A percentile compares a stretch with the other conserved stretches of the same genome.
These are phyloP conservation scores for Aureobasidium melanogenum DNA, from an alignment of 2,329 filamentous ascomycete species.

Conservation along the genomic window DNA sequence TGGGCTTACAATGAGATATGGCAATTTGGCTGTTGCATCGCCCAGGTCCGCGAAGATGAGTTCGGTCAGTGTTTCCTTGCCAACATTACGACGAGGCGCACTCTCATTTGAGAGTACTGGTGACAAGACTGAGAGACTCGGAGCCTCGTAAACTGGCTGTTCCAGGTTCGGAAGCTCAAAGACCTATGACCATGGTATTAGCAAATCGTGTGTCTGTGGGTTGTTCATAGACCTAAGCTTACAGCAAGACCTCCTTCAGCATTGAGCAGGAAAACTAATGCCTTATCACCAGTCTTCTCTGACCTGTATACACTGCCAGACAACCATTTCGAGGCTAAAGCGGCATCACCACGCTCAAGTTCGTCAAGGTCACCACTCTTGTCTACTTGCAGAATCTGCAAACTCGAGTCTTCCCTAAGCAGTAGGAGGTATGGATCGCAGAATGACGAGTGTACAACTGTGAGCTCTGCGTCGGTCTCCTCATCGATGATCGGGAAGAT, in stretches of 20 bases:
- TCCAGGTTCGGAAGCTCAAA: constrained; percentile 67
- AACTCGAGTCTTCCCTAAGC: constrained; percentile 72
- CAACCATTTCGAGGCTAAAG: constrained; percentile 62
- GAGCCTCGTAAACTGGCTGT: constrained; percentile 62
- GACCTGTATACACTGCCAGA: constrained; percentile 74
- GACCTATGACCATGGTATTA: constrained; percentile 41
- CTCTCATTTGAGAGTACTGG: constrained; percentile 66
- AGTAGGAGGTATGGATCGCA: constrained; percentile 79
- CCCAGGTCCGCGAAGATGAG: constrained; percentile 79
- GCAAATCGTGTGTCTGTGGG: background rate
- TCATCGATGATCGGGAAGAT: constrained; percentile 92
- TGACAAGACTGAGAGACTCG: constrained; percentile 70
- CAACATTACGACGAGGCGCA: constrained; percentile 58
- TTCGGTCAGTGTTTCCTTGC: constrained; percentile 67
- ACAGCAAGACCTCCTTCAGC: constrained; percentile 67
- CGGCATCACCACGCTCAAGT: constrained; percentile 53
- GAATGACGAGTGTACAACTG: constrained; percentile 73
- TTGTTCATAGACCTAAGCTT: constrained; percentile 28
- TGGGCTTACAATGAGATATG: constrained; percentile 68
- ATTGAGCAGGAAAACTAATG: constrained; percentile 70
- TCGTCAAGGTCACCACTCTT: constrained; percentile 79
- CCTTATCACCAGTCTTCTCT: constrained; percentile 45
- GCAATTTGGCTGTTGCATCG: constrained; percentile 58
- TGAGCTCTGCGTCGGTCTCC: constrained; percentile 71
- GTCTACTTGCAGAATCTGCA: constrained; percentile 71